A percentile compares a stretch with the other conserved stretches of the same genome.
phyloP scores from a whole-genome alignment of 805 yeast genomes.

The Saccharomyces eubayanus region DNA sequence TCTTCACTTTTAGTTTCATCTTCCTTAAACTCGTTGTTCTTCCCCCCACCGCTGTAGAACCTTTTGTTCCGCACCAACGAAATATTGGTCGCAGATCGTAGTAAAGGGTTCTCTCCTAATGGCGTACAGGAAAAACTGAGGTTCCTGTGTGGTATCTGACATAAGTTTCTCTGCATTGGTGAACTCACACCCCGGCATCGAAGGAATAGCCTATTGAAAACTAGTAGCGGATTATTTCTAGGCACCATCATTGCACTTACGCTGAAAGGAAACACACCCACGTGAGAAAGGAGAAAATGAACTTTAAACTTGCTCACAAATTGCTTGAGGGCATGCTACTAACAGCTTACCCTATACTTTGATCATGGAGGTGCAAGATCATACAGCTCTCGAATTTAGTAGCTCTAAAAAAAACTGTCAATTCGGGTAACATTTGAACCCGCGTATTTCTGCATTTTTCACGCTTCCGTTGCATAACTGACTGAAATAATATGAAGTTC shows the following conservation, averaged over 20 bases:
- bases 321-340: not conserved
- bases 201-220: not conserved
- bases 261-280: not conserved
- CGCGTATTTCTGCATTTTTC: too few relatives aligned
- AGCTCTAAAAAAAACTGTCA: not conserved
- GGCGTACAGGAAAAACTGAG: not conserved
- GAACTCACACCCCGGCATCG: not conserved
- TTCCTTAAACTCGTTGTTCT: not conserved
- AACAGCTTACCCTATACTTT: not conserved
- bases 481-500: not conserved
- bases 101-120: not conserved
- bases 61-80: not conserved
- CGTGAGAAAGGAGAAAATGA: not conserved
- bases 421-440: not conserved
- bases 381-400: not conserved
- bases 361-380: not conserved
- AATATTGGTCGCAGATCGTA: not conserved
- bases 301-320: not conserved
- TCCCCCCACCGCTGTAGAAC: not conserved
- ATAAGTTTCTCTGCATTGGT: not conserved
- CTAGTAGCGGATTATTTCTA: not conserved
- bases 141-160: not conserved
- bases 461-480: not conserved
- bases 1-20: not conserved
- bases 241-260: not conserved